These are phyloP conservation scores for Colletotrichum tamarilloi DNA, from an alignment of 2,329 filamentous ascomycete species.

Conservation along the genomic window DNA sequence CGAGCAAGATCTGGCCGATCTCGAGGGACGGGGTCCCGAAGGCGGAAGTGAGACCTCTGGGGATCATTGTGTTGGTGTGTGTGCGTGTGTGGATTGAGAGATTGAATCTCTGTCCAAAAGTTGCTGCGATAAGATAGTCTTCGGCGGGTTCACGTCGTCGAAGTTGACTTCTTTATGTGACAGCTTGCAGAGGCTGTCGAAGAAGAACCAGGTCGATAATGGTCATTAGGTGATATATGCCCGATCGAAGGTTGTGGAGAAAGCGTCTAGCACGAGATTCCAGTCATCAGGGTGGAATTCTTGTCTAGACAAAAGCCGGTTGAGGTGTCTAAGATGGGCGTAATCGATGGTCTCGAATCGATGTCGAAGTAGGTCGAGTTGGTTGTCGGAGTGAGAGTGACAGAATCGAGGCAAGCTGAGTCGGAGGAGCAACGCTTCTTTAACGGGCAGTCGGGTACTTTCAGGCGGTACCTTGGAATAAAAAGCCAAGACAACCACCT, in stretches of 20 bases:
- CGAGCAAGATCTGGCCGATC: constrained; percentile 33
- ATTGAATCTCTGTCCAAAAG: not conserved
- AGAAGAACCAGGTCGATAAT: constrained; percentile 30
- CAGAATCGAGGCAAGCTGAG: not conserved
- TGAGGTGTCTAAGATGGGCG: not conserved
- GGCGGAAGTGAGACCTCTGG: constrained; percentile 28
- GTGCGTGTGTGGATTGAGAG: not conserved
- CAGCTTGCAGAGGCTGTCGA: constrained; percentile 33
- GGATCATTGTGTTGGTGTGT: constrained; percentile 19
- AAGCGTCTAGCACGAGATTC: constrained; percentile 22
- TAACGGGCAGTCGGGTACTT: constrained; percentile 29
- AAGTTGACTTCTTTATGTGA: constrained; percentile 24
- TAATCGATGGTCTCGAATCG: not conserved
- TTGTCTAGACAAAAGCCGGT: constrained; percentile 5
- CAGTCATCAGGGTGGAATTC: constrained; percentile 22
- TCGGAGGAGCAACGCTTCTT: constrained; percentile 35
- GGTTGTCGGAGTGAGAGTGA: not conserved
- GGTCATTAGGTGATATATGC: constrained; percentile 25
- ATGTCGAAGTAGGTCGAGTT: constrained; percentile 1
- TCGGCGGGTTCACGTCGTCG: constrained; percentile 2
- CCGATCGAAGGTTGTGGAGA: constrained; percentile 1
- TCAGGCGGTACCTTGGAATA: constrained; percentile 14
- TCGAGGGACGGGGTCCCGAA: constrained; percentile 33
- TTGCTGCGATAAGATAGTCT: not conserved
- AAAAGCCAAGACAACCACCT: constrained; percentile 4